Conservation (phyloP, 2,329 filamentous ascomycete species). For the Arthroderma sp. region DNA sequence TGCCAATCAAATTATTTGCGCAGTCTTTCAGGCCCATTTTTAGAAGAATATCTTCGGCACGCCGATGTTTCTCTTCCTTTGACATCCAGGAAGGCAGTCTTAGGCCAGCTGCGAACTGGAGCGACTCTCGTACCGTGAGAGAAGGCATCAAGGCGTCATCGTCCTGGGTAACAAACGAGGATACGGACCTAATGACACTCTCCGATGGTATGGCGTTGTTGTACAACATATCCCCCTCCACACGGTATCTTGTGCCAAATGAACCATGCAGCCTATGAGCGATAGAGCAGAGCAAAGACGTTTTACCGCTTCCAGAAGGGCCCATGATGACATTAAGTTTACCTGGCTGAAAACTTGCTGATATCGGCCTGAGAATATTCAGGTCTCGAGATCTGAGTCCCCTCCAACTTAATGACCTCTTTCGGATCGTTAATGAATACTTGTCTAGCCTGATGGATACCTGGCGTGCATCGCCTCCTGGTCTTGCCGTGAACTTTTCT, state of each 20-base stretch:
- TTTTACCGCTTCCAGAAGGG: constrained; percentile 65
- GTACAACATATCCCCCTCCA: constrained; percentile 52
- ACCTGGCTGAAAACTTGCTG: constrained; percentile 53
- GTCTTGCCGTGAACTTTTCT: constrained; percentile 49
- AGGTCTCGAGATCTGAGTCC: constrained; percentile 19
- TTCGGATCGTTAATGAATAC: constrained; percentile 53
- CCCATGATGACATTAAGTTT: constrained; percentile 68
- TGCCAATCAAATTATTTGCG: constrained; percentile 60
- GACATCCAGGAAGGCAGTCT: constrained; percentile 59
- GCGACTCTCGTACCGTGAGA: constrained; percentile 61
- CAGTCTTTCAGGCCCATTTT: constrained; percentile 70
- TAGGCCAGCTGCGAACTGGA: constrained; percentile 57
- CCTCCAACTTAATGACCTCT: constrained; percentile 41
- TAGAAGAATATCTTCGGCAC: constrained; percentile 57
- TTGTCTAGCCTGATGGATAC: constrained; percentile 53
- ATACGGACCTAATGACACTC: constrained; percentile 56
- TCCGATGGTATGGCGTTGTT: constrained; percentile 56
- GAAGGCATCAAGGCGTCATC: constrained; percentile 63
- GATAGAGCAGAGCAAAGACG: constrained; percentile 60
- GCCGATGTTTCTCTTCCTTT: constrained; percentile 49
- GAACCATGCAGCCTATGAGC: constrained; percentile 52
- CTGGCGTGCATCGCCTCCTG: constrained; percentile 41
- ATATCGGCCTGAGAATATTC: constrained; percentile 53
- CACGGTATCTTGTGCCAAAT: constrained; percentile 47
- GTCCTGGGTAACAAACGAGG: constrained; percentile 66